phyloP scores from a whole-genome alignment of 2,329 filamentous ascomycete genomes.

The Ambrosiella xylebori region DNA sequence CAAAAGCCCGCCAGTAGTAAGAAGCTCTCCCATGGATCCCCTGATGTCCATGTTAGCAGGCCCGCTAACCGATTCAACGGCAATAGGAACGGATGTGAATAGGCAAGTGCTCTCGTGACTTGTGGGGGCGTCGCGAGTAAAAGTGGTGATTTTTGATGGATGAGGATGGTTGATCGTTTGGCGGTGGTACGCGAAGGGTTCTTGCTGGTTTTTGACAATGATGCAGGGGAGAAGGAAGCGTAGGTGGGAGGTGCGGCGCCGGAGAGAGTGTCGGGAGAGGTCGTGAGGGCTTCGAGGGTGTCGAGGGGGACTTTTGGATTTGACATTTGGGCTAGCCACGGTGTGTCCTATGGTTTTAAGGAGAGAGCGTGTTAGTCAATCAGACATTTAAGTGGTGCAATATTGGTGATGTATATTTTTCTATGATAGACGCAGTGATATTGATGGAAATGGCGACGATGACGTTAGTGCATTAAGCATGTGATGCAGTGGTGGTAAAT shows the following conservation, averaged over 20 bases:
- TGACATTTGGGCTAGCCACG: slow-evolving; percentile 15
- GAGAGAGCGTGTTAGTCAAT: not conserved
- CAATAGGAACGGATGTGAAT: slow-evolving; percentile 85
- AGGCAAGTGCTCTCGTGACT: slow-evolving; percentile 82
- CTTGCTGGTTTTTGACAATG: slow-evolving; percentile 38
- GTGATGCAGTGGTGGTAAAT: not conserved
- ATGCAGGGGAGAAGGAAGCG: slow-evolving; percentile 77
- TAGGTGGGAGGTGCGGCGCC: slow-evolving; percentile 48
- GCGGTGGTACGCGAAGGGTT: slow-evolving; percentile 37
- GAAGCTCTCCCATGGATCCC: slow-evolving; percentile 94
- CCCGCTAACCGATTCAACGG: slow-evolving; percentile 75
- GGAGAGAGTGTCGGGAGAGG: slow-evolving; percentile 15
- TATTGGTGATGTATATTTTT: too few relatives aligned
- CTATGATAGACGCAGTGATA: not conserved
- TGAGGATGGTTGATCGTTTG: slow-evolving; percentile 76
- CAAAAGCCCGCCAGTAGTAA: slow-evolving; percentile 72
- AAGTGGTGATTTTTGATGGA: slow-evolving; percentile 90
- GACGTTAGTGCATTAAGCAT: not conserved
- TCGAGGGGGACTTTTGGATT: slow-evolving; percentile 13
- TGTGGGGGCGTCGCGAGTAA: slow-evolving; percentile 87
- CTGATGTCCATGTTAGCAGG: slow-evolving; percentile 82
- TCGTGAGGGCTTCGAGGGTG: slow-evolving; percentile 8
- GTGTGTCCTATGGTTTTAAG: slow-evolving; percentile 10
- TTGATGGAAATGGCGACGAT: not conserved
- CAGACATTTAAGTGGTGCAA: too few relatives aligned